These are phyloP conservation scores for Diospyros lotus DNA, from an alignment of 148 eudicot genomes.

Conservation along the genomic window DNA sequence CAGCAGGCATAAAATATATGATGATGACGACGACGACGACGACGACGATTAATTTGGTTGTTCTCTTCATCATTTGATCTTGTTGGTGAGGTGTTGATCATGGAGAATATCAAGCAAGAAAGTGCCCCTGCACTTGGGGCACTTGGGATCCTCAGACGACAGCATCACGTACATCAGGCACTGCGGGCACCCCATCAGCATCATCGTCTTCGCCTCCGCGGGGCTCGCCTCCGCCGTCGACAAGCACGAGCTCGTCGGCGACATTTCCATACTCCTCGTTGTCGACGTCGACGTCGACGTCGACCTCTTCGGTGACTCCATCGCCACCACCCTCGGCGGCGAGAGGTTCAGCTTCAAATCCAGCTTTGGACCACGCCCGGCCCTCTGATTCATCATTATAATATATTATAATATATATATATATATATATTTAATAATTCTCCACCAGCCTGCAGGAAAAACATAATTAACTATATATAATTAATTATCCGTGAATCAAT, in stretches of 20 bases:
- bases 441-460: too few species aligned
- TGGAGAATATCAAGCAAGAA: constrained; percentile 42
- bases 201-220: constrained; percentile 37
- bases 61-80: not conserved
- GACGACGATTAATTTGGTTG: too few species aligned
- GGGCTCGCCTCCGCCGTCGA: constrained; percentile 37
- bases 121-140: constrained; percentile 51
- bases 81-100: not conserved
- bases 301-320: constrained; percentile 1
- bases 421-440: too few species aligned
- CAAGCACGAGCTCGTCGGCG: constrained; percentile 34
- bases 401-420: too few species aligned
- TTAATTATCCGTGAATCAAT: too few species aligned
- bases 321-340: not conserved
- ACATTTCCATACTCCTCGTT: not conserved
- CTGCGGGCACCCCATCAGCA: constrained; percentile 30
- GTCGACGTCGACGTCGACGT: not conserved
- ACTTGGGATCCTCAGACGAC: constrained; percentile 34
- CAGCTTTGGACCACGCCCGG: constrained; percentile 4
- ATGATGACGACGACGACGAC: not conserved
- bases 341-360: constrained; percentile 40
- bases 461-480: too few species aligned
- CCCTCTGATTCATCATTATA: not conserved
- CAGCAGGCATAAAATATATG: not conserved
- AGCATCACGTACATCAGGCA: constrained; percentile 58